Conservation (phyloP, 768 basidiomycete genomes). For the Leccinellum albellum region DNA sequence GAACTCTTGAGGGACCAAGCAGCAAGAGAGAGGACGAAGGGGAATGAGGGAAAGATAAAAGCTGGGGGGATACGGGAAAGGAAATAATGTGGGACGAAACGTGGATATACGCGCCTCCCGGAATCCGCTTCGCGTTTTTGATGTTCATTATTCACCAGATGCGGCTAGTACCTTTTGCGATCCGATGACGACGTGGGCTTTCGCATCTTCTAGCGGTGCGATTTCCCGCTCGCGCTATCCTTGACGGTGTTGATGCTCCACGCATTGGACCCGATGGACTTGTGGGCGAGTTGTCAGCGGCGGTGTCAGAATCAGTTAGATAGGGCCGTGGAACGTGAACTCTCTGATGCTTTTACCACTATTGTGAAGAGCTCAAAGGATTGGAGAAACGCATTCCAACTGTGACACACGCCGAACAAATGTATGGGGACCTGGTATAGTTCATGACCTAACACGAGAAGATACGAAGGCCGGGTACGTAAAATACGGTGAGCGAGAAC, state of each 20-base stretch:
- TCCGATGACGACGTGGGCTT: conserved; percentile 3
- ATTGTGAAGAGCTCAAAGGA: background rate
- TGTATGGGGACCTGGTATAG: background rate
- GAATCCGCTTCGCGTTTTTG: background rate
- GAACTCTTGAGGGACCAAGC: conserved; percentile 35
- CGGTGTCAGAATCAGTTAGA: background rate
- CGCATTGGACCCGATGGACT: conserved; percentile 3
- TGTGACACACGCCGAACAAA: background rate
- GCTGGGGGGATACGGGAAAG: conserved; percentile 26
- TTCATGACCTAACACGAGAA: background rate
- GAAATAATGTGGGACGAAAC: conserved; percentile 16
- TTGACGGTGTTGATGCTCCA: conserved; percentile 7
- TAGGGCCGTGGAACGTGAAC: background rate
- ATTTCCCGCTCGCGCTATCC: conserved; percentile 9
- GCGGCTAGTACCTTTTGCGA: conserved; percentile 2
- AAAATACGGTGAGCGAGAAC: background rate
- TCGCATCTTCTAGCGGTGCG: conserved; percentile 8
- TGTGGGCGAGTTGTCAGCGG: background rate
- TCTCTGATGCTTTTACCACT: no score
- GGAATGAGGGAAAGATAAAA: background rate
- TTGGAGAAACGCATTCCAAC: background rate
- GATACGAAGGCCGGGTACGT: background rate
- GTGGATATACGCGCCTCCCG: background rate
- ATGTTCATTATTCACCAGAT: background rate
- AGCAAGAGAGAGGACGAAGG: conserved; percentile 13